Evolutionary conservation across 2,329 filamentous ascomycete genomes (phyloP), one percentile per base, ranked within the genome.

Genomic region (Colletotrichum orbiculare): DNA sequence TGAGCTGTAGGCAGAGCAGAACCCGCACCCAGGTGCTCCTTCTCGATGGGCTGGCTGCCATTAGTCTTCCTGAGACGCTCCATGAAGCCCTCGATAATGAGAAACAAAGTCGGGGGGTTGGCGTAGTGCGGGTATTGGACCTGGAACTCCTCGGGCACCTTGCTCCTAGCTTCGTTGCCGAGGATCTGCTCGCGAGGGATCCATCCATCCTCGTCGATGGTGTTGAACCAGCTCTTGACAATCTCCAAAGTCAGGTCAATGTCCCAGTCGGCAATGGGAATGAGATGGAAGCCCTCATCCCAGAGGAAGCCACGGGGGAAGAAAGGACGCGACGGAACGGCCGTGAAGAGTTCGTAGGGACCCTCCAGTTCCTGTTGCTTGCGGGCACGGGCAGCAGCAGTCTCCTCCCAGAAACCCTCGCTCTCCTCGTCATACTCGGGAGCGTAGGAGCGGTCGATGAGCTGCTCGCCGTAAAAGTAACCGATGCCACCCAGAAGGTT

Each of bases 181-280:
- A 99, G 86, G 65, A 99, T 98, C 79, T 97, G 94, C 81, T 99
- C 96, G 55, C 96, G 91, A 3, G 90, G 93, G 74, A 99, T 98
- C 96, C 96, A 99, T 58, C 96, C 96, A 75, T 98, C 94, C 13
- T 96, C 91, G 70, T 99, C 96, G 87, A 98, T 97, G 15, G 97
- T 87, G 69, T 90, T 93, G 81, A 96, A 96, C 96, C 96, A 99
- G 78, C 93, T 97, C 79, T 91, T 92, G 67, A 98, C 87, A 69
- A 99, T 93, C 68, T 97, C 93, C 37, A 91, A 81, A 3, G 92
- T 89, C 55, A 98, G 85, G 73, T 97, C 94, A 56, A 94, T 88
- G 75, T 99, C 96, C 92, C 94, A 99, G 69, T 99, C 95, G 17
- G 93, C 86, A 58, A 99, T 90, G 2, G 94, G 94, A 52, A 97